These are phyloP conservation scores for Lasiosphaeriaceae sp. DNA, from an alignment of 495 filamentous ascomycete genomes.

Conservation along the genomic window DNA sequence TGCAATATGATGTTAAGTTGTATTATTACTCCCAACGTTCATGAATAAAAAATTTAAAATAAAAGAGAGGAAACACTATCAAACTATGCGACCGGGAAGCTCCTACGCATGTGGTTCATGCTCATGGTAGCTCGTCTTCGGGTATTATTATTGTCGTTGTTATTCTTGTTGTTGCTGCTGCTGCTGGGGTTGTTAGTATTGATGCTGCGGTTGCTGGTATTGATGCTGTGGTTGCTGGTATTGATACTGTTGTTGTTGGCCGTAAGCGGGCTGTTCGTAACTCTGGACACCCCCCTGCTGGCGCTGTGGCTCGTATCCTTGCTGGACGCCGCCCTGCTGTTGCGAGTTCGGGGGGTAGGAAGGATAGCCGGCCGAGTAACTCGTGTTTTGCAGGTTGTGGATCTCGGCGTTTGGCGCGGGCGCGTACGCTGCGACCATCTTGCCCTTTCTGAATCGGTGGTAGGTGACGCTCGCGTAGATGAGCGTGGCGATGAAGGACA, in stretches of 20 bases:
- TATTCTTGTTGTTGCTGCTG: not conserved
- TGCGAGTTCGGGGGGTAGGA: not conserved
- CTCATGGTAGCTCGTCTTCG: not conserved
- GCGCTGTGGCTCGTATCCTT: not conserved
- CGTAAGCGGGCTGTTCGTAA: not conserved
- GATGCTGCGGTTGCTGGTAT: not conserved
- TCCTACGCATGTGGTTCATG: too few species aligned
- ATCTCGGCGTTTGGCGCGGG: not conserved
- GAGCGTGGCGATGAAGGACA: constrained; percentile 31
- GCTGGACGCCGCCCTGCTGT: too few species aligned
- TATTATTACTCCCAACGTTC: too few species aligned
- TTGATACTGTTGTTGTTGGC: not conserved
- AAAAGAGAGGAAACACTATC: too few species aligned
- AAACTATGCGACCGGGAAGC: too few species aligned
- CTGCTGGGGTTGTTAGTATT: not conserved
- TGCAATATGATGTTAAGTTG: too few species aligned
- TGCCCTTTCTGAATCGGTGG: constrained; percentile 24
- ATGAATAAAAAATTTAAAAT: too few species aligned
- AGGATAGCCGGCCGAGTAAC: not conserved
- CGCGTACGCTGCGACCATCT: constrained; percentile 5
- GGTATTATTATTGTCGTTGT: not conserved
- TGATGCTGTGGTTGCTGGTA: not conserved
- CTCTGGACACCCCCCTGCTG: not conserved
- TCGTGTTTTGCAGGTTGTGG: not conserved
- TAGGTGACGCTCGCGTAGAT: constrained; percentile 26